A percentile compares a stretch with the other conserved stretches of the same genome.
Conservation (phyloP, 192 early-diverging fungal species). For the Podila horticola region DNA sequence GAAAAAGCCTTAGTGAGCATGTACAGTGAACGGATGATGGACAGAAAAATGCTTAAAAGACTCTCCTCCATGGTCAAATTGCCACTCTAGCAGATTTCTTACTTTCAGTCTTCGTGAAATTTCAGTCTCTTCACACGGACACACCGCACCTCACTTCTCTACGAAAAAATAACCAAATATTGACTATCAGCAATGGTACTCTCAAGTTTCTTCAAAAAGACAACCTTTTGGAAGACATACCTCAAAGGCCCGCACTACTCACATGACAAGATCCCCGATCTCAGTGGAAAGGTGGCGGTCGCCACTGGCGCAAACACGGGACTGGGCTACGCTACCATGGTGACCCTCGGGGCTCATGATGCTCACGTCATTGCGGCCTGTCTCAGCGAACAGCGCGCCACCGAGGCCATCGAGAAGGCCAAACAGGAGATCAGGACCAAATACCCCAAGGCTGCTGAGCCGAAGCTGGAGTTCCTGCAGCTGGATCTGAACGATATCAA, state of each 20-base stretch:
- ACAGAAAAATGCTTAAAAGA: too few relatives aligned
- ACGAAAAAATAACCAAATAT: too few relatives aligned
- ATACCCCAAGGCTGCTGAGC: constrained; percentile 1
- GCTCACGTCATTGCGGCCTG: constrained; percentile 38
- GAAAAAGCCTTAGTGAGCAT: too few relatives aligned
- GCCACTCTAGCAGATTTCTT: too few relatives aligned
- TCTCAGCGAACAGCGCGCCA: constrained; percentile 7
- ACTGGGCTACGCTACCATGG: constrained; percentile 32
- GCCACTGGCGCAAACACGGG: constrained; percentile 62
- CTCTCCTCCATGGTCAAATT: too few relatives aligned
- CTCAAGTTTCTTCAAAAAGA: not conserved
- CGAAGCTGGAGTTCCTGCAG: not conserved
- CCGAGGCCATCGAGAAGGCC: constrained; percentile 6
- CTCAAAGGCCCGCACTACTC: constrained; percentile 16
- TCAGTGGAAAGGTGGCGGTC: constrained; percentile 53
- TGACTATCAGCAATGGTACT: too few relatives aligned
- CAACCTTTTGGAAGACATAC: constrained; percentile 21
- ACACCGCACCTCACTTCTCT: too few relatives aligned
- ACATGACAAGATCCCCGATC: constrained; percentile 40
- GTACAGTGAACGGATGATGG: too few relatives aligned
- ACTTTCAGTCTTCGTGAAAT: too few relatives aligned
- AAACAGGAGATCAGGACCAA: constrained; percentile 21
- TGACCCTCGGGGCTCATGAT: constrained; percentile 21
- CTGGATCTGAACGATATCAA: not conserved
- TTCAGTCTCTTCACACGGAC: too few relatives aligned